phyloP scores from a whole-genome alignment of 1,139 yeast genomes.

The Geotrichum phurueaensis region DNA sequence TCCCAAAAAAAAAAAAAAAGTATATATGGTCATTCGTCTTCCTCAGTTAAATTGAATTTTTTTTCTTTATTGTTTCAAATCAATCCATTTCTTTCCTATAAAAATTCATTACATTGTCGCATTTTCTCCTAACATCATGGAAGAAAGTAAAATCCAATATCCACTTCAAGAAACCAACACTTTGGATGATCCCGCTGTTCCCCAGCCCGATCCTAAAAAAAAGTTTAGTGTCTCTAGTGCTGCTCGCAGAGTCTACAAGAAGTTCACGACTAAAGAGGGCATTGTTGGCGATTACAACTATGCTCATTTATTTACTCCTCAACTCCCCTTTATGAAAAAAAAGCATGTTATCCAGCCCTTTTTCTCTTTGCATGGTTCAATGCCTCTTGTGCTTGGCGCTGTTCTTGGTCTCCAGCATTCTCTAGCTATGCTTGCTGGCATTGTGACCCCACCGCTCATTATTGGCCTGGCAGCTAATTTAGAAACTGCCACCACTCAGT shows the following conservation, averaged over 20 bases:
- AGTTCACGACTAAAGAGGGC: slow-evolving; percentile 57
- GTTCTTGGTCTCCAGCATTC: slow-evolving; percentile 82
- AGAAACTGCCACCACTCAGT: slow-evolving; percentile 46
- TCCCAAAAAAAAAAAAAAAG: no score
- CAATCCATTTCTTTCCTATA: neutral
- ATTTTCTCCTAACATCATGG: neutral
- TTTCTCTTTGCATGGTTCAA: slow-evolving; percentile 68
- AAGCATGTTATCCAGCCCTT: slow-evolving; percentile 52
- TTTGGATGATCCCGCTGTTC: slow-evolving; percentile 1
- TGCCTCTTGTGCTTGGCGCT: slow-evolving; percentile 72
- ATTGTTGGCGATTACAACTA: slow-evolving; percentile 80
- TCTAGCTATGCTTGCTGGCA: slow-evolving; percentile 85
- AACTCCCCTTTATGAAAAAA: slow-evolving; percentile 56
- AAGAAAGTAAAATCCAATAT: slow-evolving; percentile 7
- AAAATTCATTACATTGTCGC: neutral
- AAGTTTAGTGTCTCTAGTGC: slow-evolving; percentile 3
- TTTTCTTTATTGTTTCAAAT: neutral
- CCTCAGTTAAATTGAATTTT: neutral
- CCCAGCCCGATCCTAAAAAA: neutral
- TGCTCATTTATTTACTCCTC: slow-evolving; percentile 67
- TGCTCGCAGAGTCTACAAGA: slow-evolving; percentile 16
- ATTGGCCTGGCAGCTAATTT: slow-evolving; percentile 60
- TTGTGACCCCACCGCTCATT: slow-evolving; percentile 77
- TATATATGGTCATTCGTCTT: neutral
- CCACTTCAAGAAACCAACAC: neutral